Conservation (phyloP, 257 asterid genomes). For the Datura wrightii region DNA sequence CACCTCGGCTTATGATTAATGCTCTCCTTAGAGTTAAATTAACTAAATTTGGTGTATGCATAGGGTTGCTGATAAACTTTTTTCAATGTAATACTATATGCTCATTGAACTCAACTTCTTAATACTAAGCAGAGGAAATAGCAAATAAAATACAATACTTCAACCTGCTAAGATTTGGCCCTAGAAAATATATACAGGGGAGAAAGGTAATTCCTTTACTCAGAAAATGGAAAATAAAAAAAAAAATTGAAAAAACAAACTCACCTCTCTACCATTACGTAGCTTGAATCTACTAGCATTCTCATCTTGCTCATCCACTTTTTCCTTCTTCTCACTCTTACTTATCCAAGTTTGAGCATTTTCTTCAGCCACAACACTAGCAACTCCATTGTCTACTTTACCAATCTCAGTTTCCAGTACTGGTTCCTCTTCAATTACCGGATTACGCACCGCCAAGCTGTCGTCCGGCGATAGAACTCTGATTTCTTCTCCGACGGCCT, state of each 20-base stretch:
- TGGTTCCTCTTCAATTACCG: conserved; percentile 44
- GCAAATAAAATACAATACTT: not conserved
- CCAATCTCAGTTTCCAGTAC: conserved; percentile 32
- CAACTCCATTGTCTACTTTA: conserved; percentile 38
- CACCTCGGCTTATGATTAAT: not conserved
- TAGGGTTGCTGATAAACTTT: not conserved
- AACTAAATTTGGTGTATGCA: not conserved
- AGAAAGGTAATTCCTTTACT: not conserved
- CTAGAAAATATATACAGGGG: not conserved
- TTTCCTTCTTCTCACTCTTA: conserved; percentile 38
- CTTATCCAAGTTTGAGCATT: conserved; percentile 37
- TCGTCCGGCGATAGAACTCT: conserved; percentile 68
- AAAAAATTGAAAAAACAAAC: not conserved
- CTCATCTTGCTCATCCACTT: conserved; percentile 42
- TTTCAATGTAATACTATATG: not conserved
- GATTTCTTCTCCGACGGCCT: conserved; percentile 59
- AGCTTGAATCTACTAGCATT: conserved; percentile 60
- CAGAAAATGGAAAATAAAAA: not conserved
- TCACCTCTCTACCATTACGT: conserved; percentile 84
- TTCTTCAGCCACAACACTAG: conserved; percentile 47
- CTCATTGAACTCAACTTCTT: not conserved
- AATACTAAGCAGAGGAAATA: not conserved
- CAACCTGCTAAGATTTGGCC: not conserved
- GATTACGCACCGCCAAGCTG: conserved; percentile 52
- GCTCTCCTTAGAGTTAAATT: not conserved